phyloP scores from a whole-genome alignment of 495 filamentous ascomycete genomes.

The Elasticomyces elasticus region DNA sequence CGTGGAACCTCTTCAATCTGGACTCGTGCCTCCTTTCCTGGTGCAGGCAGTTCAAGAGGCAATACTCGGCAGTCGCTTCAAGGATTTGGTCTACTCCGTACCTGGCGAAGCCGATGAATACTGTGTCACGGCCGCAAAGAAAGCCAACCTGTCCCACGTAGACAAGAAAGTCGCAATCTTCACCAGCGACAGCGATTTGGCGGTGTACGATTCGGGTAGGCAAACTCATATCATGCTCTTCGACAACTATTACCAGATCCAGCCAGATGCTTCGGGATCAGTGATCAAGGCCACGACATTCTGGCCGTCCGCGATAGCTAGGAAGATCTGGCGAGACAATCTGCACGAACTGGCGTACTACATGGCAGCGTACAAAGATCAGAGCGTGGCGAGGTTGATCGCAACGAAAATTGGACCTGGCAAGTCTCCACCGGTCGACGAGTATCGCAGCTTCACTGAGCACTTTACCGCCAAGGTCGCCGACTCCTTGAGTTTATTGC shows the following conservation, averaged over 20 bases:
- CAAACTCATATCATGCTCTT: slow-evolving; percentile 2
- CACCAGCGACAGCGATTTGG: slow-evolving; percentile 17
- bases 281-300: background rate
- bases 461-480: background rate
- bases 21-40: slow-evolving; percentile 6
- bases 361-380: background rate
- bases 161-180: background rate
- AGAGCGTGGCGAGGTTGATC: background rate
- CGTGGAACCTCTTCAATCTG: background rate
- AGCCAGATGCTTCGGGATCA: background rate
- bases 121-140: slow-evolving; percentile 12
- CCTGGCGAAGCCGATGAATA: slow-evolving; percentile 15
- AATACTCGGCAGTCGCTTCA: slow-evolving; percentile 10
- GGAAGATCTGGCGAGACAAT: background rate
- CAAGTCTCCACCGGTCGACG: background rate
- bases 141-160: background rate
- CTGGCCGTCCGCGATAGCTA: slow-evolving; percentile 1
- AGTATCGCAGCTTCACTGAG: background rate
- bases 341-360: slow-evolving; percentile 1
- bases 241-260: background rate
- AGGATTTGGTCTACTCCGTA: background rate
- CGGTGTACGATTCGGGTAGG: slow-evolving; percentile 4
- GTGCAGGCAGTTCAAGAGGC: slow-evolving; percentile 16
- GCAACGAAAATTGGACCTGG: background rate
- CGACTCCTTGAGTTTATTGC: background rate